These are phyloP conservation scores for Lolium rigidum DNA, from an alignment of 176 grass and related monocot genomes.

Conservation along the genomic window DNA sequence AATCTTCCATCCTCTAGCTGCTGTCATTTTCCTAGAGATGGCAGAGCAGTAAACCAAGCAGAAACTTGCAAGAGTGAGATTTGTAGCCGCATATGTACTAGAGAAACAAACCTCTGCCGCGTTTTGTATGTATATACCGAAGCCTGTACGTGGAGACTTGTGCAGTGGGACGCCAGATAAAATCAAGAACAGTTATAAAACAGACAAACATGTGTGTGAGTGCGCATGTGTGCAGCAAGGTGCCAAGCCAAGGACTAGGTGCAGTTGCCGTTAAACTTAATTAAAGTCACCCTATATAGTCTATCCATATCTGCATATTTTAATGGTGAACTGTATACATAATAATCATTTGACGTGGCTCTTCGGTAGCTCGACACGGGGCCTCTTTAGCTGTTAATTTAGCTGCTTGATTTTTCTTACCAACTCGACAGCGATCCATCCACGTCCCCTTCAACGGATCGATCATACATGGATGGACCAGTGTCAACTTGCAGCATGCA, in stretches of 20 bases:
- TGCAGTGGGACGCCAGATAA: conserved; percentile 11
- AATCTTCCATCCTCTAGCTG: conserved; percentile 15
- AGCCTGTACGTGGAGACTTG: not conserved
- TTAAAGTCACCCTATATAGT: not conserved
- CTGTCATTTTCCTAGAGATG: conserved; percentile 20
- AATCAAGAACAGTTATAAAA: not conserved
- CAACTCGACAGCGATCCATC: not conserved
- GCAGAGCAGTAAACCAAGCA: conserved; percentile 40
- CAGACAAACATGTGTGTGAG: not conserved
- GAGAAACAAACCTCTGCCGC: conserved; percentile 23
- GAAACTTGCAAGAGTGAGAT: conserved; percentile 46
- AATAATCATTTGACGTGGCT: not conserved
- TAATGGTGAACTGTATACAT: not conserved
- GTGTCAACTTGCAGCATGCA: conserved; percentile 16
- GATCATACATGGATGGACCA: conserved; percentile 24
- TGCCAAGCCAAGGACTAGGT: conserved; percentile 30
- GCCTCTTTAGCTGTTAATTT: not conserved
- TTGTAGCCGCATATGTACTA: conserved; percentile 1
- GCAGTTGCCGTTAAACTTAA: conserved; percentile 18
- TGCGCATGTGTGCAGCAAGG: conserved; percentile 20
- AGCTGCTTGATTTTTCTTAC: conserved; percentile 1
- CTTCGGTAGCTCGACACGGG: not conserved
- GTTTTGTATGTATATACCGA: not conserved
- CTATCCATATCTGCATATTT: not conserved
- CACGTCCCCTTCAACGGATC: conserved; percentile 9